A percentile compares a stretch with the other conserved stretches of the same genome.
These are phyloP conservation scores for Abrus precatorius DNA, from an alignment of 306 rosid species.

Conservation along the genomic window DNA sequence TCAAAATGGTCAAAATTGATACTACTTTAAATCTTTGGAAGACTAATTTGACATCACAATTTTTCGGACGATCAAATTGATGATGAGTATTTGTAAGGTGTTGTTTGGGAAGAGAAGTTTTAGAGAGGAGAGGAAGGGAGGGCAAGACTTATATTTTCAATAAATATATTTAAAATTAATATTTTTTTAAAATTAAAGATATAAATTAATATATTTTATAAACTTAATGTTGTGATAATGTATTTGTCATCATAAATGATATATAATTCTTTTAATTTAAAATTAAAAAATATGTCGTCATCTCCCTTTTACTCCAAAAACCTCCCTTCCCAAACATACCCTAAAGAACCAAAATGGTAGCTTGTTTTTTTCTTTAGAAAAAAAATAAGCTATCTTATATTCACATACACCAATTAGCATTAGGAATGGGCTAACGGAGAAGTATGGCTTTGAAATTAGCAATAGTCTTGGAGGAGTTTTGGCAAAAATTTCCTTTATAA, in stretches of 20 bases:
- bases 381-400: not conserved
- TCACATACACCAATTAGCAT: slow-evolving; percentile 4
- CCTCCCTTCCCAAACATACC: too few relatives aligned
- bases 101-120: too few relatives aligned
- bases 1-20: not conserved
- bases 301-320: too few relatives aligned
- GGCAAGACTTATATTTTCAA: too few relatives aligned
- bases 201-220: too few relatives aligned
- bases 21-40: not conserved
- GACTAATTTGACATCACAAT: slow-evolving; percentile 10
- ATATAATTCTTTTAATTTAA: too few relatives aligned
- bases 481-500: not conserved
- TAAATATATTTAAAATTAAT: too few relatives aligned
- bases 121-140: too few relatives aligned
- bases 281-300: too few relatives aligned
- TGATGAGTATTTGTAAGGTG: not conserved
- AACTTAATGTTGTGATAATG: too few relatives aligned
- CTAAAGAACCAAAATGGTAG: slow-evolving; percentile 3
- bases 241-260: too few relatives aligned
- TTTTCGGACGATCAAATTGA: not conserved
- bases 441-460: not conserved
- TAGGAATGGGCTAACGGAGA: slow-evolving; percentile 7
- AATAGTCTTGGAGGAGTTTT: not conserved
- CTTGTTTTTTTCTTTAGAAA: not conserved
- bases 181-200: too few relatives aligned